phyloP scores from a whole-genome alignment of 1,284 basidiomycete species.

The Microbotryum silenes-acaulis region DNA sequence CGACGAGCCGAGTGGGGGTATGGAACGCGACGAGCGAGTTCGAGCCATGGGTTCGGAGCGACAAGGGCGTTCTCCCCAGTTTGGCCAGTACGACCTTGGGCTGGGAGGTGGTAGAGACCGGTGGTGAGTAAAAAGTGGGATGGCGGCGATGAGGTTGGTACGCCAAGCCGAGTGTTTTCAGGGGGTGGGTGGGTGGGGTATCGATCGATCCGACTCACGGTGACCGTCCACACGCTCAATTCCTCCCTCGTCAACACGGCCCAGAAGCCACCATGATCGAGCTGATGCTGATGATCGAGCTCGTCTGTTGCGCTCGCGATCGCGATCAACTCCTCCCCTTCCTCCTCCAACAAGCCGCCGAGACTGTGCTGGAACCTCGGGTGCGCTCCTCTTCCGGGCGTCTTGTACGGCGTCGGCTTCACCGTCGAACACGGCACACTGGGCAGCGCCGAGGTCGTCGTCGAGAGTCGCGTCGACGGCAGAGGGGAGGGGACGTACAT shows the following conservation, averaged over 20 bases:
- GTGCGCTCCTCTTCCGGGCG: conserved; percentile 14
- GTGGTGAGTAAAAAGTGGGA: no score
- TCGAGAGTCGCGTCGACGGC: conserved; percentile 24
- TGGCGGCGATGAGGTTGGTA: no score
- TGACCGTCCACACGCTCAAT: conserved; percentile 21
- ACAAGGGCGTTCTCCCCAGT: conserved; percentile 19
- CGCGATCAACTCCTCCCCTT: conserved; percentile 26
- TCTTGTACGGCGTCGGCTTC: conserved; percentile 16
- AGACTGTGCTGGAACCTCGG: conserved; percentile 25
- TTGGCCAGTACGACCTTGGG: conserved; percentile 31
- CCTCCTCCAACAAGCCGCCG: conserved; percentile 29
- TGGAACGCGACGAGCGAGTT: conserved; percentile 20
- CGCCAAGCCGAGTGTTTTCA: no score
- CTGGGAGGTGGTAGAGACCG: not conserved
- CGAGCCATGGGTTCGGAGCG: conserved; percentile 26
- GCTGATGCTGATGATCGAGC: no score
- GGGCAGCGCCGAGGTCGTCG: conserved; percentile 23
- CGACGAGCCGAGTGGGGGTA: conserved; percentile 11
- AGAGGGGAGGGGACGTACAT: conserved; percentile 30
- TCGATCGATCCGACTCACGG: conserved; percentile 7
- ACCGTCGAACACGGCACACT: conserved; percentile 12
- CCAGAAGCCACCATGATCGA: conserved; percentile 5
- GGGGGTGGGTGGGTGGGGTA: no score
- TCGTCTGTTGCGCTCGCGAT: not conserved
- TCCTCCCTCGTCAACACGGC: conserved; percentile 24